phyloP scores from a whole-genome alignment of 2,329 filamentous ascomycete species.

The Fusarium armeniacum region DNA sequence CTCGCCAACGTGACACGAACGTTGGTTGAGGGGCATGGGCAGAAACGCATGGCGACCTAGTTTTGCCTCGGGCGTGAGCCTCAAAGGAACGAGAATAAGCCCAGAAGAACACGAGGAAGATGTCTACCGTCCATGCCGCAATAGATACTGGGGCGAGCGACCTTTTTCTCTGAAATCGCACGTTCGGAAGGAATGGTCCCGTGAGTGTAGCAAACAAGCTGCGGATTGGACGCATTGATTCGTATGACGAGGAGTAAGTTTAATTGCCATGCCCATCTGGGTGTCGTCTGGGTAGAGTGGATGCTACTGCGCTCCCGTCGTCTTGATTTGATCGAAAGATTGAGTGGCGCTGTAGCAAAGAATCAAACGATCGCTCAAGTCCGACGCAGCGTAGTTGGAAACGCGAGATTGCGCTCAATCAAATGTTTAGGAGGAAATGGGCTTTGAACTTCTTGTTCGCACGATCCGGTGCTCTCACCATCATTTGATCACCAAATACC shows the following conservation, averaged over 20 bases:
- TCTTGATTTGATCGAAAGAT: not conserved
- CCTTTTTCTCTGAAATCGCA: not conserved
- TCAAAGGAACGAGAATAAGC: not conserved
- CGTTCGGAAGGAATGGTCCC: no score
- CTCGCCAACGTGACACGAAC: not conserved
- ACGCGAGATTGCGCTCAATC: conserved; percentile 27
- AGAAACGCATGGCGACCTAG: not conserved
- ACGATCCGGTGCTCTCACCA: conserved; percentile 84
- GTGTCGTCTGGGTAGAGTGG: not conserved
- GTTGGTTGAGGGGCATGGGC: not conserved
- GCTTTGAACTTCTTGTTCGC: conserved; percentile 93
- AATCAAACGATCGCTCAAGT: not conserved
- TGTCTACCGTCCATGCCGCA: not conserved
- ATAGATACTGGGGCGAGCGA: not conserved
- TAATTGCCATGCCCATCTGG: not conserved
- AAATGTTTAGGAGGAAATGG: conserved; percentile 82
- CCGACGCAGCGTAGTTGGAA: not conserved
- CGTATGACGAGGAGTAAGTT: not conserved
- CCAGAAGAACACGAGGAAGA: not conserved
- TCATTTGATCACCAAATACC: conserved; percentile 88
- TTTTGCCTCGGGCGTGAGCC: not conserved
- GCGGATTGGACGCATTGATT: not conserved
- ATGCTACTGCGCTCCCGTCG: not conserved
- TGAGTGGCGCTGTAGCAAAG: not conserved
- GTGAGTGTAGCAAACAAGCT: not conserved